phyloP scores from a whole-genome alignment of 1,284 basidiomycete species.

The Marasmius fiardii region DNA sequence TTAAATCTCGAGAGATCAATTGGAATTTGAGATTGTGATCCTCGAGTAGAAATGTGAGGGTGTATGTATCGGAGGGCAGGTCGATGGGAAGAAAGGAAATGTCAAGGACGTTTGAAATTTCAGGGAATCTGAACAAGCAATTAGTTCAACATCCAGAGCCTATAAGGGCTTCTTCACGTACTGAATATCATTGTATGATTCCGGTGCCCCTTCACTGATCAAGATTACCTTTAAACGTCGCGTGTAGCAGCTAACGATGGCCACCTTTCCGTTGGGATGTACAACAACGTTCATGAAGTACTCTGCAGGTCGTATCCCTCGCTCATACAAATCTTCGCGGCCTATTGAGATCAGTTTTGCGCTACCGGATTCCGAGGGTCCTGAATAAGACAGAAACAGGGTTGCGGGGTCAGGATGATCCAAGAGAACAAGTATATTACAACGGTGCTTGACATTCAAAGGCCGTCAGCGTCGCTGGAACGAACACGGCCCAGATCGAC shows the following conservation, averaged over 20 bases:
- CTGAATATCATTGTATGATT: conserved; percentile 63
- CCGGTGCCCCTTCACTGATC: conserved; percentile 48
- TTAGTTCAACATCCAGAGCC: not conserved
- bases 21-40: conserved; percentile 63
- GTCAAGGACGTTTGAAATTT: conserved; percentile 54
- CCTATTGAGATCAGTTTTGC: conserved; percentile 33
- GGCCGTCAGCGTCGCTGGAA: too few species aligned
- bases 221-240: conserved; percentile 65
- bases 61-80: conserved; percentile 37
- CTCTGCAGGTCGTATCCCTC: conserved; percentile 54
- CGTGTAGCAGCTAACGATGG: conserved; percentile 59
- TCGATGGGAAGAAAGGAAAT: conserved; percentile 57
- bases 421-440: conserved; percentile 59
- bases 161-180: conserved; percentile 33
- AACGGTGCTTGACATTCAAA: conserved; percentile 39
- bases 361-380: conserved; percentile 28
- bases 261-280: conserved; percentile 57
- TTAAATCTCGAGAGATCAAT: conserved; percentile 56
- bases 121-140: conserved; percentile 1
- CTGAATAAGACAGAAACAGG: conserved; percentile 51
- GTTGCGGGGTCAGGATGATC: conserved; percentile 73
- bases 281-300: conserved; percentile 64
- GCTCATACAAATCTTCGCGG: conserved; percentile 53
- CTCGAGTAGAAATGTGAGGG: conserved; percentile 66
- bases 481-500: conserved; percentile 6